Percentiles rank a stretch among this genome's conserved stretches.
Conservation (phyloP, 139 green algal genomes). For the Chlamydomonas applanata region DNA sequence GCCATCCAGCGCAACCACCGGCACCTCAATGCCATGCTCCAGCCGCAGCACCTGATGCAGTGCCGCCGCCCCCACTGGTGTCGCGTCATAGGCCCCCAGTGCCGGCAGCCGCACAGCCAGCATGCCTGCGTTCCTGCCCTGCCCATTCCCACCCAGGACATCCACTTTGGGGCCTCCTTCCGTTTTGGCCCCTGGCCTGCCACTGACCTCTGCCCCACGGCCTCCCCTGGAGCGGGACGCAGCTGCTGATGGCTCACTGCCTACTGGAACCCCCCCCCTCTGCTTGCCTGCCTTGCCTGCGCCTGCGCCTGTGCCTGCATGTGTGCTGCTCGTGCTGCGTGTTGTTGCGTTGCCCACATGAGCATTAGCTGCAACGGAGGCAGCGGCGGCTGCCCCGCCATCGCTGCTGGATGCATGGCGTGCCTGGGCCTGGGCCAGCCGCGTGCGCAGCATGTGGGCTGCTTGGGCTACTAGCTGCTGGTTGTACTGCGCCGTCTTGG, state of each 20-base stretch:
- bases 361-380: no score
- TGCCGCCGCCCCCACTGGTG: neutral
- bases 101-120: slow-evolving; percentile 28
- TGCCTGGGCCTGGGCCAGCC: no score
- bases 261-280: slow-evolving; percentile 29
- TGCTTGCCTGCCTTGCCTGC: neutral
- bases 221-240: slow-evolving; percentile 33
- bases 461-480: no score
- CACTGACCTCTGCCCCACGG: slow-evolving; percentile 7
- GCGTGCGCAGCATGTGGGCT: no score
- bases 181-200: neutral
- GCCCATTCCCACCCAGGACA: slow-evolving; percentile 2
- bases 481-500: no score
- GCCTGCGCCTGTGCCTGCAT: no score
- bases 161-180: slow-evolving; percentile 2
- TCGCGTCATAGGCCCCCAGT: neutral
- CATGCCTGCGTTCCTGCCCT: slow-evolving; percentile 24
- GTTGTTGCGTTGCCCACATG: no score
- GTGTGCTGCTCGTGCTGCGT: no score
- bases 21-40: slow-evolving; percentile 37
- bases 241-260: slow-evolving; percentile 29
- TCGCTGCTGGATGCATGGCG: no score
- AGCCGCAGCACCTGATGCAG: slow-evolving; percentile 28
- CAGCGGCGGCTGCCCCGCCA: no score
- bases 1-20: slow-evolving; percentile 4